Base-by-base conservation (phyloP, 176 grass and related monocot genomes). In the Alloteropsis semialata region DNA sequence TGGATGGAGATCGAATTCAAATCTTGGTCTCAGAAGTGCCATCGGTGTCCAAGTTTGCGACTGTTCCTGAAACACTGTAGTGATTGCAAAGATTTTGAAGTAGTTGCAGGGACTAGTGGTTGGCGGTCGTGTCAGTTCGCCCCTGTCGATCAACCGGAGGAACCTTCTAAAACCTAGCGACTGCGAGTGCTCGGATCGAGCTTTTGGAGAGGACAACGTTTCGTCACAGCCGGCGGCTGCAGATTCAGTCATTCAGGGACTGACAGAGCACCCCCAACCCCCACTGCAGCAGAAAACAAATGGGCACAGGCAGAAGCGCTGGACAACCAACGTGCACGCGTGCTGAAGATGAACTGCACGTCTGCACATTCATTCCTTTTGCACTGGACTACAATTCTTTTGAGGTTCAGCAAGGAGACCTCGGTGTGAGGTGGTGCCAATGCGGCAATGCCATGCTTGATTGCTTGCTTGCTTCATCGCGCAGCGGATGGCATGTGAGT, bases 161-260 rank as follows among this genome's bases (percentile, higher is more conserved):
- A 89, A 85, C 27, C 88, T 89, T 89, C 82, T 12, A 72, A 85
- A 77, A 10, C 37, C 21, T 4, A 30, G 18, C 25, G 32, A n/a
- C n/a, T n/a, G n/a, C n/a, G n/a, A n/a, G n/a, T n/a, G n/a, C n/a
- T n/a, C n/a, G n/a, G n/a, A n/a, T n/a, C 16, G 19, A 33, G 60
- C 76, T 70, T 60, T 64, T 41, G 19, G 22, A 5, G 34, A 39
- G 15, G 28, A 34, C 58, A 33, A 28, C 43, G 12, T 48, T n/a
- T 76, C 44, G 43, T 54, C 77, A 36, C 33, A 62, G 4, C 63
- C 28, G 77, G 44, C 77, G 71, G 82, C 82, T 68, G 53, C 71
- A 62, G 82, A 58, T 57, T 57, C 22, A 57, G 54, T 57, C 22
- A 50, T 81, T 81, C 60, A 51, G 50, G 38, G 30, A 60, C 27